A percentile compares a stretch with the other conserved stretches of the same genome.
Conservation (phyloP, 2,329 filamentous ascomycete genomes). For the Alternaria conjuncta region DNA sequence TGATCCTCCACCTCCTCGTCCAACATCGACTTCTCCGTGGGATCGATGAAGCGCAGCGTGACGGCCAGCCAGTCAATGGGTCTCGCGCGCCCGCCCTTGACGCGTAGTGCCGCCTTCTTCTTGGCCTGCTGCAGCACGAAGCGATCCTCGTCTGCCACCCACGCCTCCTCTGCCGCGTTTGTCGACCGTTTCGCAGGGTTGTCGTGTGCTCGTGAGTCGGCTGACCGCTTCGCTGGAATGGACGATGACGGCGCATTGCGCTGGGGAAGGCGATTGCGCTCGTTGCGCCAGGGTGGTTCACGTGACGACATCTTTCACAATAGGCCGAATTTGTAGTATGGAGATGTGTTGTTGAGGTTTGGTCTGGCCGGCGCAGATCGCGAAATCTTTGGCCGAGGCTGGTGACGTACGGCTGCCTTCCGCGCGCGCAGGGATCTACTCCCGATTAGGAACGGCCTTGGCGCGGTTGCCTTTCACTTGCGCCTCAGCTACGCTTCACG, state of each 20-base stretch:
- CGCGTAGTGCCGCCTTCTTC: slow-evolving; percentile 95
- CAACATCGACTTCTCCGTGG: slow-evolving; percentile 71
- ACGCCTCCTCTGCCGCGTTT: slow-evolving; percentile 62
- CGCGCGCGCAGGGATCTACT: slow-evolving; percentile 7
- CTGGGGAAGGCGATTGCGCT: slow-evolving; percentile 26
- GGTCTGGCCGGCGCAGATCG: not conserved
- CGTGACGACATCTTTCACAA: slow-evolving; percentile 35
- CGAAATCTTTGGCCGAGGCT: slow-evolving; percentile 23
- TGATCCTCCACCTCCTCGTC: slow-evolving; percentile 84
- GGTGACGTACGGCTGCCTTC: slow-evolving; percentile 28
- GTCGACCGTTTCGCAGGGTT: slow-evolving; percentile 50
- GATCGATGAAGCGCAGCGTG: slow-evolving; percentile 85
- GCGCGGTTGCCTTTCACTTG: slow-evolving; percentile 19
- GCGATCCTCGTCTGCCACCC: slow-evolving; percentile 92
- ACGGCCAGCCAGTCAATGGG: slow-evolving; percentile 95
- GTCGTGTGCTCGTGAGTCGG: slow-evolving; percentile 51
- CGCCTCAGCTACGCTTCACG: not conserved
- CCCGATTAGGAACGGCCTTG: slow-evolving; percentile 8
- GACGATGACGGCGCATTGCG: slow-evolving; percentile 34
- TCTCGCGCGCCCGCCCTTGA: slow-evolving; percentile 87
- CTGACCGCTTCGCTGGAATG: slow-evolving; percentile 52
- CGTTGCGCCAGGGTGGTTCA: slow-evolving; percentile 44
- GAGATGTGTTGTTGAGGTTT: not conserved
- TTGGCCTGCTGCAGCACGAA: slow-evolving; percentile 97
- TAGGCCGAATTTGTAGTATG: not conserved